These are phyloP conservation scores for Rhododendron molle DNA, from an alignment of 148 eudicot species.

Conservation along the genomic window DNA sequence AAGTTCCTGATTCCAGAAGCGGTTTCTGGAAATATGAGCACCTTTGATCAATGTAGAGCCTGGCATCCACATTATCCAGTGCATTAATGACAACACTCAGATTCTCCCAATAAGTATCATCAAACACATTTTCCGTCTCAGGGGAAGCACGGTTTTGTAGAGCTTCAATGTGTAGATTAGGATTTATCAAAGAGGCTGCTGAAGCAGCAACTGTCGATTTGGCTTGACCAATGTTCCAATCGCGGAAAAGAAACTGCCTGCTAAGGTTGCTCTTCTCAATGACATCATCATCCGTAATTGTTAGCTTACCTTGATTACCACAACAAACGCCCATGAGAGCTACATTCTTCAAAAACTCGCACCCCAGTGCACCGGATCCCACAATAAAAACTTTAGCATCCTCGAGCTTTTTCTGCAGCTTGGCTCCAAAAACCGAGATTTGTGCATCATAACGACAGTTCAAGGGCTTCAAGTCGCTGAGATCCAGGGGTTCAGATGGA, in stretches of 20 bases:
- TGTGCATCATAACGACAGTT: constrained; percentile 90
- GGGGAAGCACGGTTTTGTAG: constrained; percentile 90
- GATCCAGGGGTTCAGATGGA: constrained; percentile 62
- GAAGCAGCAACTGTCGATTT: constrained; percentile 93
- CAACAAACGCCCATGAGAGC: constrained; percentile 94
- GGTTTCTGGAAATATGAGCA: constrained; percentile 92
- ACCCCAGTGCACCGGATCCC: constrained; percentile 94
- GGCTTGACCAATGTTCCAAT: constrained; percentile 97
- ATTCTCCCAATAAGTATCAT: constrained; percentile 89
- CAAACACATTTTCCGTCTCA: constrained; percentile 82
- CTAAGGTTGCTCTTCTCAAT: constrained; percentile 94
- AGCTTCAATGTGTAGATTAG: constrained; percentile 55
- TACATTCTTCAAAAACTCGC: constrained; percentile 87
- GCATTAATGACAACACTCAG: constrained; percentile 69
- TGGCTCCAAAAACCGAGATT: constrained; percentile 85
- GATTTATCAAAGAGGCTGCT: constrained; percentile 61
- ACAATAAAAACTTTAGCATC: constrained; percentile 67
- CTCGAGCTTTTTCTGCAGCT: constrained; percentile 80
- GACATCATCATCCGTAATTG: constrained; percentile 92
- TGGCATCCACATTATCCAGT: constrained; percentile 85
- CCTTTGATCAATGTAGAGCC: constrained; percentile 84
- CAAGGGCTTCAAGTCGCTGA: constrained; percentile 57
- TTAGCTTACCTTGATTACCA: constrained; percentile 58
- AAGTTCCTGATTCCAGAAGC: constrained; percentile 88
- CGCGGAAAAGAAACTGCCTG: constrained; percentile 86